Evolutionary conservation across 345 rosid genomes (phyloP), one percentile per base, ranked within the genome.

Genomic region (Balakata baccata): DNA sequence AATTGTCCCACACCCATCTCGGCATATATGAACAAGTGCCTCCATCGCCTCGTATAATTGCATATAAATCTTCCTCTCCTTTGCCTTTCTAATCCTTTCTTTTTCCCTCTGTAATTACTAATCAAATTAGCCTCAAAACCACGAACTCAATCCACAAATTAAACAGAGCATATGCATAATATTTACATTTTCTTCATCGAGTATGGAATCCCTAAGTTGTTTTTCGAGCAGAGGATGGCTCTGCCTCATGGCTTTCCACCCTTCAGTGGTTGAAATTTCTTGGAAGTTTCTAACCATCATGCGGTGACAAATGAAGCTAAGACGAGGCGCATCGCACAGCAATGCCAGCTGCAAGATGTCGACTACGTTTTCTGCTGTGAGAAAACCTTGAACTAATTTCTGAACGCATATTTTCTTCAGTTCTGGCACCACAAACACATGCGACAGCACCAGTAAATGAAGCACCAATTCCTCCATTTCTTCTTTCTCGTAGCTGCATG

Each of bases 21-120:
- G 84, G 66, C 95, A 94, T 77, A 92, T 92, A 77, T 94, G 98
- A 76, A 94, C 92, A 43, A 92, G 89, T 10, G 98, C 95, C 69
- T 94, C 97, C 98, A 90, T 94, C 25, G 97, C 98, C 72, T 88
- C 97, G 7, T 88, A 86, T 29, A 94, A 66, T 66, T 92, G 90
- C 69, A 89, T 47, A 60, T 94, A 94, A 59, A 92, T 89, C 77
- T 84, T 86, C 76, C 79, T 68, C 75, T 94, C 93, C 0, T 89
- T 85, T 3, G 60, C 14, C 69, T 81, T 90, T 60, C 85, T 85
- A 13, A 77, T 79, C 78, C 90, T 86, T 50, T 86, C 85, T 64
- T 87, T 89, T 20, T 74, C 78, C 59, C 54, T 73, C 97, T 92
- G 87, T 25, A 61, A 29, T 29, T 29, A 29, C 34, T 29, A 2